Percentiles rank a stretch among this genome's conserved stretches.
Conservation (phyloP, 805 yeast genomes). For the Brettanomyces sp. region DNA sequence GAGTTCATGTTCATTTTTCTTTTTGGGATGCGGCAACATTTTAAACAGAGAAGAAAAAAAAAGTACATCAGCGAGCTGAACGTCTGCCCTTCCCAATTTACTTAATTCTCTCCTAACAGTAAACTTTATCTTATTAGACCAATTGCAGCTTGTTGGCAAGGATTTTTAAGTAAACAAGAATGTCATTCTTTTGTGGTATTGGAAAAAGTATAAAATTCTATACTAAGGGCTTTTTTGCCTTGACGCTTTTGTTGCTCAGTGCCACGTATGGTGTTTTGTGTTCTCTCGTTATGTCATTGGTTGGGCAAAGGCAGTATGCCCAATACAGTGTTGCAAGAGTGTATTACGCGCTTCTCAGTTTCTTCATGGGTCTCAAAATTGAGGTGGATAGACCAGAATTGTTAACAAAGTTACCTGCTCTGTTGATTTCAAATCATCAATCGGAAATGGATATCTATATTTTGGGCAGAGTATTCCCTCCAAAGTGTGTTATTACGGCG, state of each 20-base stretch:
- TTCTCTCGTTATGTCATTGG: constrained; percentile 52
- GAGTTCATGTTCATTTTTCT: too few species aligned
- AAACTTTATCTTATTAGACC: not conserved
- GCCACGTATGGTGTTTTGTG: constrained; percentile 73
- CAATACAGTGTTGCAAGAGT: constrained; percentile 88
- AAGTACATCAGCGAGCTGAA: too few species aligned
- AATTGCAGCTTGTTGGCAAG: too few species aligned
- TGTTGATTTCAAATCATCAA: constrained; percentile 84
- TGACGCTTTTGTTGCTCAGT: constrained; percentile 43
- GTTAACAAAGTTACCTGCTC: constrained; percentile 57
- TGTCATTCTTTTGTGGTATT: constrained; percentile 10
- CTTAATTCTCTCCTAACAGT: not conserved
- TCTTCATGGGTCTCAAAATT: constrained; percentile 59
- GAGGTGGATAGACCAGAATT: constrained; percentile 58
- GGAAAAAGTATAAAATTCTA: constrained; percentile 39
- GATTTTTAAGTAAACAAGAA: not conserved
- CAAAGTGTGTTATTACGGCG: constrained; percentile 86
- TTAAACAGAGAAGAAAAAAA: too few species aligned
- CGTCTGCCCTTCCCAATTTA: not conserved
- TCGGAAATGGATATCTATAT: constrained; percentile 76
- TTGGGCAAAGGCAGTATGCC: constrained; percentile 71
- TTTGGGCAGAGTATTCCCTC: constrained; percentile 78
- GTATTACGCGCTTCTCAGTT: constrained; percentile 55
- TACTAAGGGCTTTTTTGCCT: constrained; percentile 45
- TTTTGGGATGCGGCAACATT: too few species aligned